Percentiles rank a stretch among this genome's conserved stretches.
Conservation (phyloP, 306 rosid species). For the Betula pendula region DNA sequence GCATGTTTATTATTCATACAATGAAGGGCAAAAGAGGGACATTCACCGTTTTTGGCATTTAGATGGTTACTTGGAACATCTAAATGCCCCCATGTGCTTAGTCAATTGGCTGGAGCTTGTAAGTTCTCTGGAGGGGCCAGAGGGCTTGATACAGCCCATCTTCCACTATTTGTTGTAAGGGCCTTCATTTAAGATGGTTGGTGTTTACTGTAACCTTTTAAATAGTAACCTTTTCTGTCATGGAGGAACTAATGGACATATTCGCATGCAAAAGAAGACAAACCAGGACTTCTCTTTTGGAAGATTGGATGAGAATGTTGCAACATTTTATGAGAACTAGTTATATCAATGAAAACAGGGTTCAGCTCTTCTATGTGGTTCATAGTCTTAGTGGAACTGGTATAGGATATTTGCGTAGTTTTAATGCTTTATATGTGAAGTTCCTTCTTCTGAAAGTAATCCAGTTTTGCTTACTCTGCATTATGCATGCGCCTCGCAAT, state of each 20-base stretch:
- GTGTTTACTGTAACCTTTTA: background rate
- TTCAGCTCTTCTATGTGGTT: background rate
- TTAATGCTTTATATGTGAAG: background rate
- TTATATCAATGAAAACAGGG: background rate
- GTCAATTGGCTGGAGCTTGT: background rate
- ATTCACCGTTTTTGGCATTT: conserved; percentile 15
- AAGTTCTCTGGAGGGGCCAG: background rate
- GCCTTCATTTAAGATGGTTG: background rate
- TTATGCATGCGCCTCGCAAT: conserved; percentile 22
- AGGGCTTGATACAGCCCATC: background rate
- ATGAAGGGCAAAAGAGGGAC: conserved; percentile 9
- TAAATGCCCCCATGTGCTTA: conserved; percentile 6
- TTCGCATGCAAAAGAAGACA: background rate
- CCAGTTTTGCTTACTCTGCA: background rate
- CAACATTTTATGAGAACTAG: background rate
- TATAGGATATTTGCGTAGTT: background rate
- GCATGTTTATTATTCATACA: conserved; percentile 9
- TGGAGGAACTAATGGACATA: background rate
- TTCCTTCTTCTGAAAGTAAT: conserved; percentile 1
- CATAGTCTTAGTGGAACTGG: background rate
- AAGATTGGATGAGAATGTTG: background rate
- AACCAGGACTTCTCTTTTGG: background rate
- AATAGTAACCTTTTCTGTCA: background rate
- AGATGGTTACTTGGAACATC: conserved; percentile 21
- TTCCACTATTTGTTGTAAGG: background rate